Conservation (phyloP, 1,139 yeast species). For the Pichia sp. region DNA sequence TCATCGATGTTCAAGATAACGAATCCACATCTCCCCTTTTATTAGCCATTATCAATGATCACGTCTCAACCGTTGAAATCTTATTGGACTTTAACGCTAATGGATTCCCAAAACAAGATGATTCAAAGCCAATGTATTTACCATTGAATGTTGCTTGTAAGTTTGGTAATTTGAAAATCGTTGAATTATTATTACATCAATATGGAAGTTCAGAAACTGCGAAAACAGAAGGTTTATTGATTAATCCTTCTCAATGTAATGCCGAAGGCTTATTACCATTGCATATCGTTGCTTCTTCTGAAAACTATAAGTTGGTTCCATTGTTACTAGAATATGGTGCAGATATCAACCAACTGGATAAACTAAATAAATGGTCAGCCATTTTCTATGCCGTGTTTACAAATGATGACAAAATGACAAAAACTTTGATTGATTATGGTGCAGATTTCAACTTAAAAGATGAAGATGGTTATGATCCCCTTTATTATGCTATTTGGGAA, state of each 20-base stretch:
- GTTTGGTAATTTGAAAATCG: conserved; percentile 72
- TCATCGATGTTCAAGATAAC: conserved; percentile 56
- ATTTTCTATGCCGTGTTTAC: conserved; percentile 87
- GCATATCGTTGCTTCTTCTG: conserved; percentile 86
- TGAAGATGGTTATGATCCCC: conserved; percentile 78
- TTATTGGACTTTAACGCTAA: conserved; percentile 51
- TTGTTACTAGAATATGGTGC: conserved; percentile 73
- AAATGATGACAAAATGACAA: conserved; percentile 73
- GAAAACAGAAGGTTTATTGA: conserved; percentile 29
- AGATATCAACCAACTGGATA: conserved; percentile 75
- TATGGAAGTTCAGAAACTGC: conserved; percentile 36
- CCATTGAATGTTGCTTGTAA: conserved; percentile 92
- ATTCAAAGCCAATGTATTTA: conserved; percentile 57
- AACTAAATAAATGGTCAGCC: conserved; percentile 92
- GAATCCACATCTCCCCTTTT: conserved; percentile 81
- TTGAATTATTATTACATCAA: conserved; percentile 53
- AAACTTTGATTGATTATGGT: conserved; percentile 66
- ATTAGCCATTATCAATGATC: conserved; percentile 71
- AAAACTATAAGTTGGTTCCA: conserved; percentile 67
- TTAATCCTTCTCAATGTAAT: conserved; percentile 51
- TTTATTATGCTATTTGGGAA: conserved; percentile 92
- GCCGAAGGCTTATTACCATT: conserved; percentile 88
- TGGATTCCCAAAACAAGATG: conserved; percentile 53
- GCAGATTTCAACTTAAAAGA: conserved; percentile 76
- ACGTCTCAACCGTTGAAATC: conserved; percentile 52